Evolutionary conservation across 2,329 filamentous ascomycete genomes (phyloP), one percentile per base, ranked within the genome.

Genomic region (Pseudocercospora crystallina): DNA sequence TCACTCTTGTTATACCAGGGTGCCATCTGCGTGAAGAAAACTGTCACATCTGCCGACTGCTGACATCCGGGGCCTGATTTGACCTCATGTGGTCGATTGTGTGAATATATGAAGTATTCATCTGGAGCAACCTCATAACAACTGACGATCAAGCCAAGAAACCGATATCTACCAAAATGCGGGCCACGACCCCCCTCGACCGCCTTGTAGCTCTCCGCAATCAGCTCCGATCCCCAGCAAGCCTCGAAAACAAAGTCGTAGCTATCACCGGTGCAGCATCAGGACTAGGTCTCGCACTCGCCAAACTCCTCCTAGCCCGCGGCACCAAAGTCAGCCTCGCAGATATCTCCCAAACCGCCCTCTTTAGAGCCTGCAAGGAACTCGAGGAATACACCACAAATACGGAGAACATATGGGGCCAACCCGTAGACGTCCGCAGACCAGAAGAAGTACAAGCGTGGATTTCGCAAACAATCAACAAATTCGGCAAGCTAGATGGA

Each of bases 251-350:
- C 52, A 78, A 74, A 60, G 69, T 77, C 31, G 70, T 78, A 43
- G 73, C 73, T 46, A 62, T 80, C 17, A 80, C 77, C 2, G 77
- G 77, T 31, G 71, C 71, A 2, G 72, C 70, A 3, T 71, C 69
- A 2, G 77, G 78, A 8, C 80, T 80, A 41, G 77, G 76, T 13
- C 69, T 75, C 10, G 71, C 72, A 15, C 74, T 76, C 12, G 73
- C 76, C 10, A 69, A 70, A 32, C 65, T 74, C 8, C 69, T 79
- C 3, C 69, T 72, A 49, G 54, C 62, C 2, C 66, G 68, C 11
- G 77, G 76, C 14, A 76, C 75, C 2, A 65, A 57, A 5, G 54
- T 80, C 11, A 76, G 76, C 9, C 62, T 80, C 1, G 74, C 73
- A 3, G 79, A 80, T 56, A 63, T 78, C 35, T 26, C 13, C n/a